phyloP scores from a whole-genome alignment of 2,329 filamentous ascomycete species.

The Graphilbum ipis-grandicollis region DNA sequence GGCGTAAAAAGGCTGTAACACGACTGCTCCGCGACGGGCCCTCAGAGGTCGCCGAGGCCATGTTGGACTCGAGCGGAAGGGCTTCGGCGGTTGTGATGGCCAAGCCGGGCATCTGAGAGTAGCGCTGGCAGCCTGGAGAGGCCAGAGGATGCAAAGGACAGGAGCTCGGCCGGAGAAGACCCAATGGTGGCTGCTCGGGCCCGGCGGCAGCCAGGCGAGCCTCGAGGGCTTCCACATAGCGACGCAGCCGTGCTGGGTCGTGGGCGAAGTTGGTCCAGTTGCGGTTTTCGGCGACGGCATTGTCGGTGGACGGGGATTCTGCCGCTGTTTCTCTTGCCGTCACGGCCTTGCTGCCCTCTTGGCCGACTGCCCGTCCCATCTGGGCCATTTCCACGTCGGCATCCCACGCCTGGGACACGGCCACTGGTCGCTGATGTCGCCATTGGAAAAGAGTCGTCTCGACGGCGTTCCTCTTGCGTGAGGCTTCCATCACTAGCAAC shows the following conservation, averaged over 20 bases:
- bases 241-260: constrained; percentile 10
- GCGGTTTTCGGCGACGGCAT: constrained; percentile 4
- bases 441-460: no score
- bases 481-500: background rate
- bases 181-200: background rate
- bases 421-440: background rate
- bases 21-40: no score
- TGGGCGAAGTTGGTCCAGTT: constrained; percentile 11
- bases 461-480: no score
- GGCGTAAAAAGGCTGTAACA: no score
- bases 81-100: background rate
- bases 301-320: background rate
- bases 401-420: background rate
- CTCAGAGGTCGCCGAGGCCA: no score
- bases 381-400: constrained; percentile 3
- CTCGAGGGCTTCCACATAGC: constrained; percentile 12
- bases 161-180: background rate
- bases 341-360: background rate
- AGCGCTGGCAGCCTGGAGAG: background rate
- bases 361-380: background rate
- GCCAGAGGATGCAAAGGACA: no score
- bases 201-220: constrained; percentile 5
- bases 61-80: no score
- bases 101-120: background rate
- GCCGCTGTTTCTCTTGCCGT: background rate